Evolutionary conservation across 2,329 filamentous ascomycete species (phyloP).

Genomic region (Xylariaceae sp.): DNA sequence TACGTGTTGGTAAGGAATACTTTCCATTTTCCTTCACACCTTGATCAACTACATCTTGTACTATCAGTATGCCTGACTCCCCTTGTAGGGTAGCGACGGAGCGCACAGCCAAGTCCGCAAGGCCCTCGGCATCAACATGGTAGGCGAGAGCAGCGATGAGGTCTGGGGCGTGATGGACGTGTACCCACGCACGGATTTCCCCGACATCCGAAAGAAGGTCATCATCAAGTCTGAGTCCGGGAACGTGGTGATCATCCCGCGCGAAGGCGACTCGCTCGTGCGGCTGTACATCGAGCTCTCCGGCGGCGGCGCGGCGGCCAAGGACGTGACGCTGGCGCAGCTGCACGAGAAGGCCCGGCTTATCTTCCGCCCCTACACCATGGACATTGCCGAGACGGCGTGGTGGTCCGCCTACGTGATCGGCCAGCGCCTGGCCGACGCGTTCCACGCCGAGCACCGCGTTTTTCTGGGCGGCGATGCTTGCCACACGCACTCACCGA

Average conservation of each 20-base stretch:
- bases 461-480: conserved; percentile 70
- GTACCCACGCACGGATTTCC: conserved; percentile 62
- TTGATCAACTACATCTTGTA: not conserved
- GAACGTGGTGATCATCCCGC: conserved; percentile 65
- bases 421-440: conserved; percentile 64
- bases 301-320: conserved; percentile 53
- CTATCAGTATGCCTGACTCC: not conserved
- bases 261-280: conserved; percentile 61
- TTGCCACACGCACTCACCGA: conserved; percentile 70
- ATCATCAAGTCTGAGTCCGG: conserved; percentile 61
- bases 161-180: conserved; percentile 51
- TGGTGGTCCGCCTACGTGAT: conserved; percentile 72
- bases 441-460: conserved; percentile 61
- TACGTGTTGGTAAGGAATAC: conserved; percentile 54
- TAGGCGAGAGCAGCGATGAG: conserved; percentile 47
- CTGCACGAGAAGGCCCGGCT: conserved; percentile 57
- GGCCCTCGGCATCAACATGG: conserved; percentile 60
- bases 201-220: conserved; percentile 64
- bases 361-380: conserved; percentile 60
- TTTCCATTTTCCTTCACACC: not conserved
- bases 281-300: conserved; percentile 67
- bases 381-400: conserved; percentile 59
- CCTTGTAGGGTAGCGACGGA: conserved; percentile 49
- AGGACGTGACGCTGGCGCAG: conserved; percentile 57
- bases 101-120: conserved; percentile 59